Base-by-base conservation (phyloP, 352 stramenopile species). In the Aphanomyces invadans region DNA sequence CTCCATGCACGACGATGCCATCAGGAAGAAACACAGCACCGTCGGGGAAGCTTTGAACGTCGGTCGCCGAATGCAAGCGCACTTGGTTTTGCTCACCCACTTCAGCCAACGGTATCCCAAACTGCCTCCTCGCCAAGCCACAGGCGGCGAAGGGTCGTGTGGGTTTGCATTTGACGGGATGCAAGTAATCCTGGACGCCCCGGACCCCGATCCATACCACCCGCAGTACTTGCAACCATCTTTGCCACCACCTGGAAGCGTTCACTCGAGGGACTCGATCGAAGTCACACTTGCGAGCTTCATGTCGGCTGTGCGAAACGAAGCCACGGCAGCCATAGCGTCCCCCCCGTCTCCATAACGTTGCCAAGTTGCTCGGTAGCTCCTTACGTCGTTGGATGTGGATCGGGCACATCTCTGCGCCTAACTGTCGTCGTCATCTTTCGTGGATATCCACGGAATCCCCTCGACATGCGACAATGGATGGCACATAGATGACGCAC, bases 21-120 rank as follows among this genome's bases (percentile, higher is more conserved):
- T 79, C 3, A 66, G 83, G 25, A 95, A 95, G 71, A 68, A 74
- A 19, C 88, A 96, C 76, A 87, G 70, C 28, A 96, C 88, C 3
- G 76, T 91, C 26, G 74, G 73, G 3, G 81, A 95, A 70, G 87
- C 87, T 5, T 60, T 94, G 12, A 31, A 65, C 19, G 73, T 95
- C 26, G 85, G 74, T 15, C n/a, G 7, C 12, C 11, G 38, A 45
- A 39, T 63, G 74, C 32, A 92, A 93, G 86, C 82, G 5, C 75
- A 89, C 44, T 62, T 66, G 45, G 74, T 76, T 1, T 70, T 95
- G 7, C 70, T 96, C 19, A 97, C 89, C 33, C 89, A 97, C 73
- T 97, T 96, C 72, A 95, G 83, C 29, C 49, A 57, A 32, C 49
- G 49, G 49, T 57, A 57, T n/a, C 49, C 49, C 11, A 39, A 21